Evolutionary conservation across 169 alveolate species (phyloP), one percentile per base, ranked within the genome.

Genomic region (Prorocentrum cordatum): DNA sequence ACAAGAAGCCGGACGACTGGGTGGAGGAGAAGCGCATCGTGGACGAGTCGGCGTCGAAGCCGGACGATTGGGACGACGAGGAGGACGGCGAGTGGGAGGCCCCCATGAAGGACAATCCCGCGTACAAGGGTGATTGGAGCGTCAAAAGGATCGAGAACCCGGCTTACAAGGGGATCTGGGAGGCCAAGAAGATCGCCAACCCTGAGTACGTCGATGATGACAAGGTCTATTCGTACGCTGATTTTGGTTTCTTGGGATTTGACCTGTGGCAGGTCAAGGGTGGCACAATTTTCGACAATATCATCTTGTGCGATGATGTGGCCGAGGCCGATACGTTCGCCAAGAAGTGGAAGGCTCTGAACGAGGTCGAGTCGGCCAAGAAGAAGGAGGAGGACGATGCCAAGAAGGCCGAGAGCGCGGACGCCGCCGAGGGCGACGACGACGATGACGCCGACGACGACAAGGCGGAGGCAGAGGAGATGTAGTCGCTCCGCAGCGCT

Each of bases 71-170:
- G 91, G 88, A 62, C 20, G 92, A 42, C 27, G 88, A 62, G 62
- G 85, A 89, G 79, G 92, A 89, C 29, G 92, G 92, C 32, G 92
- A 87, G 73, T 87, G 92, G 92, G 92, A 87, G 83, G 83, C 89
- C 5, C 92, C 92, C n/a, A 75, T 70, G 92, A 70, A 33, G 47
- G 90, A 80, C 90, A 80, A 80, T 42, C 90, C 90, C 35, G 90
- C 35, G 42, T 80, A 62, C 80, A 80, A 80, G 80, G 90, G 90
- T 16, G 80, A 80, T 42, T 80, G 90, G 90, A 80, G 67, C 3
- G 90, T 62, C 72, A 80, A 80, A 58, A 33, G 80, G 6, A 80
- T 80, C 79, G 24, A 66, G 70, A 80, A 80, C 58, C 90, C 90
- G 2, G 79, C 77, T 27, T 80, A 80, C 80, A 61, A 80, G 68